Base-by-base conservation (phyloP, 1,284 basidiomycete species). In the Uromyces viciae-fabae region DNA sequence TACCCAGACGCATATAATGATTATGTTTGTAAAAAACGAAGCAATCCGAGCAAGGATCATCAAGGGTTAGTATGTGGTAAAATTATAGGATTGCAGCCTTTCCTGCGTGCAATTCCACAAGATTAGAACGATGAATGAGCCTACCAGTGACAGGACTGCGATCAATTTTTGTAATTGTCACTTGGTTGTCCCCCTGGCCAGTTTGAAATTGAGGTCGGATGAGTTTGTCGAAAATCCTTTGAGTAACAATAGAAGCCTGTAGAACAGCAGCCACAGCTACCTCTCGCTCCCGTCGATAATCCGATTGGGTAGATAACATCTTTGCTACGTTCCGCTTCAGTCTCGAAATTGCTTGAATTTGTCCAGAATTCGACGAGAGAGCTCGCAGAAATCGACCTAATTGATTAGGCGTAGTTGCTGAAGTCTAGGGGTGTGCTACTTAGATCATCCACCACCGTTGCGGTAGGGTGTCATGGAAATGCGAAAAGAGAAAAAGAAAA, bases 61-160 rank as follows among this genome's bases (percentile, higher is more conserved):
- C 22, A 56, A 4, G 22, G 31, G 22, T 56, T 22, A 5, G 54
- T 8, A 28, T 56, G 14, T 52, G 11, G 46, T 14, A 52, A 52
- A n/a, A n/a, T 52, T n/a, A 52, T n/a, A 14, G 14, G 46, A n/a
- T n/a, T n/a, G n/a, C n/a, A n/a, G n/a, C n/a, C n/a, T n/a, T n/a
- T n/a, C 11, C 46, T 14, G 46, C 46, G 54, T n/a, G 38, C 8
- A 7, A 68, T 33, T 49, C 19, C 33, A 66, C 9, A 25, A 36
- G 40, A 64, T 38, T 46, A 11, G 36, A 25, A n/a, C n/a, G n/a
- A n/a, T n/a, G n/a, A n/a, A 33, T 1, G 28, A 36, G 86, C 88
- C 77, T 83, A 93, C 94, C 93, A 17, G 96, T 99, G 2, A 99
- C 96, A 3, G 96, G 96, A 46, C 93, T 94, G 87, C 95, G 95